Percentiles rank a stretch among this genome's conserved stretches.
These are phyloP conservation scores for Lantana camara DNA, from an alignment of 257 asterid species.

Conservation along the genomic window DNA sequence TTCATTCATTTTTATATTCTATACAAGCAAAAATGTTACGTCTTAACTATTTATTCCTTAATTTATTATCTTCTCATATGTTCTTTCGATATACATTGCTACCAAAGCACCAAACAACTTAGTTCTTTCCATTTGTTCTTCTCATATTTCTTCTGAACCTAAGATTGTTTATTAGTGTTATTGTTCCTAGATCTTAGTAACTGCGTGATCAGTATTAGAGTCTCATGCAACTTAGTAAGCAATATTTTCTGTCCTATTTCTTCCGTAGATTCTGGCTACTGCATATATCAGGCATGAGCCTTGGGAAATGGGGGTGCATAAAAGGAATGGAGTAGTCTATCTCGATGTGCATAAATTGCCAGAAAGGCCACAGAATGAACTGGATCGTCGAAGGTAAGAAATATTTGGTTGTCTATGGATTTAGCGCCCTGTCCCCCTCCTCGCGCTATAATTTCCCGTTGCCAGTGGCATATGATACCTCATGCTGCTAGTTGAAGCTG, in stretches of 20 bases:
- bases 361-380: slow-evolving; percentile 88
- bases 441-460: too few relatives aligned
- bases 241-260: slow-evolving; percentile 20
- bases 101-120: not conserved
- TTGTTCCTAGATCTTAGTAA: slow-evolving; percentile 12
- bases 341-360: slow-evolving; percentile 93
- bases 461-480: too few relatives aligned
- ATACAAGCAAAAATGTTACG: not conserved
- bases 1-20: not conserved
- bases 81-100: not conserved
- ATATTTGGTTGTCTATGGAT: slow-evolving; percentile 7
- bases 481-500: too few relatives aligned
- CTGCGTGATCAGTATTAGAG: not conserved
- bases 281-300: slow-evolving; percentile 91
- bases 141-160: not conserved
- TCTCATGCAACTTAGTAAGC: slow-evolving; percentile 15
- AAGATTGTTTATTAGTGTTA: not conserved
- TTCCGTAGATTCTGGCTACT: slow-evolving; percentile 82
- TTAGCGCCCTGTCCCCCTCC: not conserved
- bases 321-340: slow-evolving; percentile 88
- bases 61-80: not conserved
- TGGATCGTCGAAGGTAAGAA: slow-evolving; percentile 94
- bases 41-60: not conserved
- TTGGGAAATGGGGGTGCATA: slow-evolving; percentile 99
- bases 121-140: not conserved